Conservation (phyloP, 768 basidiomycete species). For the Podaxis rugospora region DNA sequence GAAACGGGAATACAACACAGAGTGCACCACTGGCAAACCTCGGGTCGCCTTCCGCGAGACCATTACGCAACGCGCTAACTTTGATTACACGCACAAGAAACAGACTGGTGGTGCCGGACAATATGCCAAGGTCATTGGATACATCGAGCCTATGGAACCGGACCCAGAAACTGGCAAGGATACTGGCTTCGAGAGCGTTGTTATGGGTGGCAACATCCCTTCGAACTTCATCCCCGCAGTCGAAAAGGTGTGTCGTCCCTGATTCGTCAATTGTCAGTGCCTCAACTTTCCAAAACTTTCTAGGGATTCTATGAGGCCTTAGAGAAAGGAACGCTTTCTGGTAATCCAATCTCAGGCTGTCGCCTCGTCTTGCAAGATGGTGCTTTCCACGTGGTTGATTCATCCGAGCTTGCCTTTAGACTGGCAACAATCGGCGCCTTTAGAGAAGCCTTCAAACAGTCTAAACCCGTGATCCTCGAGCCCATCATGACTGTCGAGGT, state of each 20-base stretch:
- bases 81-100: slow-evolving; percentile 95
- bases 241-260: slow-evolving; percentile 63
- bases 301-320: slow-evolving; percentile 95
- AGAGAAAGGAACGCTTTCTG: slow-evolving; percentile 85
- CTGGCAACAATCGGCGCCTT: slow-evolving; percentile 89
- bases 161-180: slow-evolving; percentile 78
- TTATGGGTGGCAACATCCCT: slow-evolving; percentile 93
- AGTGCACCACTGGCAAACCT: slow-evolving; percentile 92
- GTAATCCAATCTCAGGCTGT: slow-evolving; percentile 82
- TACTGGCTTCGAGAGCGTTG: slow-evolving; percentile 75
- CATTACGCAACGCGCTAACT: slow-evolving; percentile 75
- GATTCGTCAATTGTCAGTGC: neutral
- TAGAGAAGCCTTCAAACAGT: slow-evolving; percentile 79
- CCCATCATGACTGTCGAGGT: slow-evolving; percentile 99
- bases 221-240: slow-evolving; percentile 90
- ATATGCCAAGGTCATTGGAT: slow-evolving; percentile 89
- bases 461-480: slow-evolving; percentile 81
- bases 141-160: slow-evolving; percentile 83
- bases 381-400: slow-evolving; percentile 90
- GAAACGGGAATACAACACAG: slow-evolving; percentile 94
- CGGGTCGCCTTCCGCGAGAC: slow-evolving; percentile 97
- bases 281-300: neutral
- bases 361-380: slow-evolving; percentile 90
- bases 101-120: slow-evolving; percentile 97
- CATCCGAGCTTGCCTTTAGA: slow-evolving; percentile 93